Base-by-base conservation (phyloP, 768 basidiomycete genomes). In the Mycena crocata region DNA sequence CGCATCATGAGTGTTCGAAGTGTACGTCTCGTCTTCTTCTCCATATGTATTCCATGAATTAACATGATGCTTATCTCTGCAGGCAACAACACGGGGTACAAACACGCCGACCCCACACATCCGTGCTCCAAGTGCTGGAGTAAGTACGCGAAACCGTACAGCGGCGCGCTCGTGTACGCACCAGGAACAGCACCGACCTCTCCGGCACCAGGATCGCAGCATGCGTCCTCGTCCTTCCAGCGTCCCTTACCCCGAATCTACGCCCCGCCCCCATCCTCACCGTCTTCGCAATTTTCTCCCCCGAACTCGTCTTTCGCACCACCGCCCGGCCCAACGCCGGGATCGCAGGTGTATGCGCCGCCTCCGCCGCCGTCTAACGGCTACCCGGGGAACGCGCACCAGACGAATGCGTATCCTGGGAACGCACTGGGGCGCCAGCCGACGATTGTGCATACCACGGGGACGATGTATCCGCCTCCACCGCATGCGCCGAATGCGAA, bases 1-100 rank as follows among this genome's bases (percentile, higher is more conserved):
- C 75, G n/a, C 84, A 85, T 1, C 82, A 87, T 69, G 71, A 83
- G 15, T 95, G 93, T 69, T 73, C 78, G 2, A 94, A 92, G 83
- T 94, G 93, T 93, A 70, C 58, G 82, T 24, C 30, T 26, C 7
- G 44, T 50, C 40, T 57, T 44, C 34, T 31, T 28, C 30, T n/a
- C n/a, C n/a, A 32, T 19, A 44, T 31, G 15, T 19, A 26, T 14
- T 28, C 46, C 8, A 5, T 28, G 14, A 28, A 3, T 19, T n/a
- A 12, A 49, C 30, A 30, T 14, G 13, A 23, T n/a, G n/a, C 21
- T 21, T 23, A 44, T 44, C 24, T 9, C 13, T n/a, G 14, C 50
- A 44, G 59, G 59, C 49, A 51, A 51, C 30, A 61, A 61, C 49
- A 61, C 59, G 35, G 59, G 59, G 35, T 60, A 49, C 59, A 60